Base-by-base conservation (phyloP, 2,329 filamentous ascomycete genomes). In the Volutella citrinella region DNA sequence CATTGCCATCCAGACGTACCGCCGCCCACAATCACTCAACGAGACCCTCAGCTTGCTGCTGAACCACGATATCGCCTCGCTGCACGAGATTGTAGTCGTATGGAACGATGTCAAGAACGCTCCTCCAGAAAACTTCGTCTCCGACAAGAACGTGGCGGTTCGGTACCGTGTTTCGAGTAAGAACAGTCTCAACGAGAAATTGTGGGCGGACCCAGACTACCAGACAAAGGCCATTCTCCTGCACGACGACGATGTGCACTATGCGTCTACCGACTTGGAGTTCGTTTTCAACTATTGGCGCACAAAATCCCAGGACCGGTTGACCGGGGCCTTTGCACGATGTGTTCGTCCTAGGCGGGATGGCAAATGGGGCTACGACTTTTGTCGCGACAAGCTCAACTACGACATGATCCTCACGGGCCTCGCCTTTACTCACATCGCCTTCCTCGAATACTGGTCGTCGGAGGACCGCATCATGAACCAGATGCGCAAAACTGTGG, bases 151-250 rank as follows among this genome's bases (percentile, higher is more conserved):
- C 22, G 53, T 61, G 6, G 28, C 41, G 1, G 57, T 64, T 6
- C 56, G 60, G 10, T 63, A 56, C 40, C 51, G 60, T 5, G 39
- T 24, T 1, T 54, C 59, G 4, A 12, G 42, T 2, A 42, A 45
- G 21, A 54, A 64, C 40, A 61, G 56, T 36, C 49, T 62, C 8
- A 65, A 64, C 45, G 45, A 57, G 30, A 63, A 64, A 30, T 49
- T 65, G n/a, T 43, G 50, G 32, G 55, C 27, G 12, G 10, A 20
- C 18, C 27, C 27, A 6, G 18, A 20, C 10, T 32, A 25, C 22
- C 20, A 13, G 11, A 56, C 52, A 3, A 39, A 47, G 22, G 52
- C 48, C 12, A 32, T 56, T 10, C 42, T 56, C 14, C 42, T 53
- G 4, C 48, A 43, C 17, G 52, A 56, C 36, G 53, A 54, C 29